Conservation (phyloP, 2,329 filamentous ascomycete species). For the Ophiostoma himal-ulmi region DNA sequence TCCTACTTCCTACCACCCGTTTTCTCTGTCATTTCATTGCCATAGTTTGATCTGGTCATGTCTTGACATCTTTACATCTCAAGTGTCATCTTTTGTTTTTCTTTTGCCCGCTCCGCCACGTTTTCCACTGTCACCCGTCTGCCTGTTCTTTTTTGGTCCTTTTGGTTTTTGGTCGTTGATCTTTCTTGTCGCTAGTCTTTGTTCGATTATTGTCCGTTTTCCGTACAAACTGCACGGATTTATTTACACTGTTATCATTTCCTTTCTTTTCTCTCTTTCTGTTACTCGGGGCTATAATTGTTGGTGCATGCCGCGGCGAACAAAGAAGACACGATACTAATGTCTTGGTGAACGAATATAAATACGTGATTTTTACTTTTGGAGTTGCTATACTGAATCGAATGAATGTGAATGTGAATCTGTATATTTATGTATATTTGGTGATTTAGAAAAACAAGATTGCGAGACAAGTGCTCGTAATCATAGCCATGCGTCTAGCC, state of each 20-base stretch:
- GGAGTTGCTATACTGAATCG: neutral
- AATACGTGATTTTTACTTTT: neutral
- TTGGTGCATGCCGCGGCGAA: neutral
- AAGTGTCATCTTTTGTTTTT: neutral
- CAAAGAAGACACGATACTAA: neutral
- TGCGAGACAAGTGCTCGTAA: neutral
- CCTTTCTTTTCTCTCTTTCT: neutral
- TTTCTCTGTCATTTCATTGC: slow-evolving; percentile 1
- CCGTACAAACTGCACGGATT: neutral
- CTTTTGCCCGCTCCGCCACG: neutral
- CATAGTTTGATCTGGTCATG: slow-evolving; percentile 11
- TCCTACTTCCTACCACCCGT: neutral
- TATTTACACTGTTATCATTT: slow-evolving; percentile 10
- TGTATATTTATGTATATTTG: neutral
- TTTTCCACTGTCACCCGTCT: neutral
- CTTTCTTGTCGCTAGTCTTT: neutral
- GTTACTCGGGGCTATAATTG: neutral
- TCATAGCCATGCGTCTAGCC: neutral
- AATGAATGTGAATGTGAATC: neutral
- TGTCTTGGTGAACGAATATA: slow-evolving; percentile 11
- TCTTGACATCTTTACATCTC: neutral
- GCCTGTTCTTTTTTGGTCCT: neutral
- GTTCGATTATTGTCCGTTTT: neutral
- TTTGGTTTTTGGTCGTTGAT: too few species aligned
- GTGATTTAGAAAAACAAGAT: neutral